Base-by-base conservation (phyloP, 2,329 filamentous ascomycete species). In the Aulographum hederae region DNA sequence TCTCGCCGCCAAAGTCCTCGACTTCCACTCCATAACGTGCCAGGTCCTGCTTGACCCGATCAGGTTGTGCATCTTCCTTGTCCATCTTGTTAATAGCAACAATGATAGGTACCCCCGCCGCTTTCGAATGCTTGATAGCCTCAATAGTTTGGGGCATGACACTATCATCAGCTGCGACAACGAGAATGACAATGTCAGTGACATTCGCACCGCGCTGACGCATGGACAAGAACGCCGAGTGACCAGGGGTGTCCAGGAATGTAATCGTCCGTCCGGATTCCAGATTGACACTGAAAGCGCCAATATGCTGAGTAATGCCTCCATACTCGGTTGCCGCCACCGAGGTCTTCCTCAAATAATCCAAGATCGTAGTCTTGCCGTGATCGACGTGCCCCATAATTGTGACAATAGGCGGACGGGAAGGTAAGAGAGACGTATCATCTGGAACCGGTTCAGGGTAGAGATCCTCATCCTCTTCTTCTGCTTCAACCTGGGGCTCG, bases 311-410 rank as follows among this genome's bases (percentile, higher is more conserved):
- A 0, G 89, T 98, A 48, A 98, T 98, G 21, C 89, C 89, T 39
- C 89, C 89, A 48, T 94, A 85, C 51, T 98, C 89, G 33, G 78
- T 73, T 4, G 82, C 82, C 26, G 77, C 91, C 27, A 98, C 73
- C 5, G 84, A 94, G 2, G 85, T 89, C 44, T 93, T 91, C 23
- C 89, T 78, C 28, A 98, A 62, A 57, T 76, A 95, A 50, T 98
- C 89, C 6, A 98, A 63, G 26, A 98, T 73, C 0, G 91, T 98
- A 1, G 89, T 98, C 60, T 98, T 98, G 33, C 89, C 89, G 51
- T 98, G 89, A 50, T 98, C 91, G 43, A 98, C 89, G 41, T 98
- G 89, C 2, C 89, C 89, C 91, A 98, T 98, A 46, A 98, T 98
- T 1, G 91, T 95, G 25, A 98, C 85, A 21, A 98, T 82, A 0